phyloP scores from a whole-genome alignment of 331 rosid species.

The Spiraea crenata region DNA sequence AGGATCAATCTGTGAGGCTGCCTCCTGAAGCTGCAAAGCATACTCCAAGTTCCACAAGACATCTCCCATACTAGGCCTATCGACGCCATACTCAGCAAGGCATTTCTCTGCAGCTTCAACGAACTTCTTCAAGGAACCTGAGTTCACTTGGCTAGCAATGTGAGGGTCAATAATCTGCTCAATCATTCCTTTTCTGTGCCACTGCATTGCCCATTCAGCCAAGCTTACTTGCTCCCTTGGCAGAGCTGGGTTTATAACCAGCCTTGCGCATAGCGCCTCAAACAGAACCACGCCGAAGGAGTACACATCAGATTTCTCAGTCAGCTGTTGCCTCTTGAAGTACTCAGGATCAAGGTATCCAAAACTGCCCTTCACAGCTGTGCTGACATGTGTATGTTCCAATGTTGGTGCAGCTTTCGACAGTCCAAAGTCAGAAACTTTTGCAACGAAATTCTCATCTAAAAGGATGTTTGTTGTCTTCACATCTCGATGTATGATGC shows the following conservation, averaged over 20 bases:
- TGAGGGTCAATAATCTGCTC: slow-evolving; percentile 50
- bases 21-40: slow-evolving; percentile 61
- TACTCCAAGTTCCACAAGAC: slow-evolving; percentile 83
- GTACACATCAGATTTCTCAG: slow-evolving; percentile 79
- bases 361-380: slow-evolving; percentile 90
- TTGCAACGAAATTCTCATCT: slow-evolving; percentile 68
- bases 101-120: slow-evolving; percentile 68
- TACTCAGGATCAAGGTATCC: slow-evolving; percentile 93
- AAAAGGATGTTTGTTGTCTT: slow-evolving; percentile 87
- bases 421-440: slow-evolving; percentile 81
- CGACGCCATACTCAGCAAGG: slow-evolving; percentile 57
- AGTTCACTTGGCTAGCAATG: slow-evolving; percentile 29
- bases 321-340: slow-evolving; percentile 63
- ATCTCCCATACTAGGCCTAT: slow-evolving; percentile 82
- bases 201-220: slow-evolving; percentile 73
- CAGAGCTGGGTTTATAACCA: slow-evolving; percentile 46
- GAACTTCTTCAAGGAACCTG: slow-evolving; percentile 47
- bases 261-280: slow-evolving; percentile 72
- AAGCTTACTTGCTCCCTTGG: slow-evolving; percentile 69
- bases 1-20: slow-evolving; percentile 28
- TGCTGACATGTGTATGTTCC: slow-evolving; percentile 73
- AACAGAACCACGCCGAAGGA: slow-evolving; percentile 86
- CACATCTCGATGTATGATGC: slow-evolving; percentile 80
- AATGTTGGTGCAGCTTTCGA: slow-evolving; percentile 58
- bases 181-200: slow-evolving; percentile 45